These are phyloP conservation scores for Oxyria digyna DNA, from an alignment of 148 eudicot genomes.

Conservation along the genomic window DNA sequence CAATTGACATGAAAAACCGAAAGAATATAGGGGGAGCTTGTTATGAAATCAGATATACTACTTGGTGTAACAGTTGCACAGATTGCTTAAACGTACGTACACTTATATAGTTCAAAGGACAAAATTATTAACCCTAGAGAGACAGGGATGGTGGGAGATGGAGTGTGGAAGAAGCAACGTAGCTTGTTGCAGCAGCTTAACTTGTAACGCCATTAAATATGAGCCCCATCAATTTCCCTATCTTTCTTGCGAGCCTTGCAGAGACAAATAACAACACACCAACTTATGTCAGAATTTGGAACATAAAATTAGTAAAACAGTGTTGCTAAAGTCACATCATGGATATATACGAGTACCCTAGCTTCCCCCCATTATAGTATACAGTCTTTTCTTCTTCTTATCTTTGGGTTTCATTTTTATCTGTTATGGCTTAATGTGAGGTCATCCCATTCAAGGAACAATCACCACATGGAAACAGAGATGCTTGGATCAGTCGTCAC, in stretches of 20 bases:
- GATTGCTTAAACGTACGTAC: too few relatives aligned
- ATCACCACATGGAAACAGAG: conserved; percentile 1
- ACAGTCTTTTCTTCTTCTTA: neutral
- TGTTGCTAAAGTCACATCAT: conserved; percentile 1
- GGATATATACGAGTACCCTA: neutral
- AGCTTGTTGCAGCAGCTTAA: conserved; percentile 4
- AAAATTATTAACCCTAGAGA: neutral
- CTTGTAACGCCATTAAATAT: conserved; percentile 1
- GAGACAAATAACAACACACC: conserved; percentile 2
- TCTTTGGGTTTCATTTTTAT: neutral
- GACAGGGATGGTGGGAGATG: conserved; percentile 2
- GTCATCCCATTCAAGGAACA: conserved; percentile 1
- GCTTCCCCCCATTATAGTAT: too few relatives aligned
- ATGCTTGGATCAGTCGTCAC: neutral
- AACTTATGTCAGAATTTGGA: conserved; percentile 2
- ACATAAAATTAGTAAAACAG: conserved; percentile 1
- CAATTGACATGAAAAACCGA: conserved; percentile 9
- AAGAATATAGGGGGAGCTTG: conserved; percentile 3
- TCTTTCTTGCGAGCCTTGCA: neutral
- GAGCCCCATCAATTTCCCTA: neutral
- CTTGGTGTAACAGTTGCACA: too few relatives aligned
- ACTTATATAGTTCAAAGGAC: too few relatives aligned
- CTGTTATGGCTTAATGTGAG: too few relatives aligned
- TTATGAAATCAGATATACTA: neutral
- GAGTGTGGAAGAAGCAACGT: conserved; percentile 2